phyloP scores from a whole-genome alignment of 352 stramenopile species.

The Pythium phragmiticola region DNA sequence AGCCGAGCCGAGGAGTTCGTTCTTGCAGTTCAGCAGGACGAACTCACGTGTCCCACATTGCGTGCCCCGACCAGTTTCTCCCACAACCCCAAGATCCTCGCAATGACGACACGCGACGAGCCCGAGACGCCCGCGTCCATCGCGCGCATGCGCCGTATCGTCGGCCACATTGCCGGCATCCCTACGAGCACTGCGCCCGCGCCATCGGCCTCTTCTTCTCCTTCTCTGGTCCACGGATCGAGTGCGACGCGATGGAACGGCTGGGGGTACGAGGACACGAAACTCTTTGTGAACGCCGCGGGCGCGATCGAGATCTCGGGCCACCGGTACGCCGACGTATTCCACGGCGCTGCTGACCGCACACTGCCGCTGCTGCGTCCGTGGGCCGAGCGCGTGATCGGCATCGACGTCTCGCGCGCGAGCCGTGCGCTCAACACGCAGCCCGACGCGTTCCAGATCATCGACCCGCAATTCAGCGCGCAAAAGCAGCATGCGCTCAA shows the following conservation, averaged over 20 bases:
- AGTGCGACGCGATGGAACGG: constrained; percentile 65
- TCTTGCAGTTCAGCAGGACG: too few species aligned
- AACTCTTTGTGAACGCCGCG: constrained; percentile 58
- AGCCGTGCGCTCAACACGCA: constrained; percentile 36
- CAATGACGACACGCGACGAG: constrained; percentile 8
- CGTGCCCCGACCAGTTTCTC: background rate
- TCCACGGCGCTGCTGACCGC: constrained; percentile 39
- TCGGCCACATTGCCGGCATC: constrained; percentile 36
- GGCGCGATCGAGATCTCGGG: constrained; percentile 62
- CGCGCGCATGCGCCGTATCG: constrained; percentile 51
- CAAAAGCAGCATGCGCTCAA: constrained; percentile 28
- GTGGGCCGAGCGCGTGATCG: constrained; percentile 59
- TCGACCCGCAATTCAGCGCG: constrained; percentile 15
- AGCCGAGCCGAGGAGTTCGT: background rate
- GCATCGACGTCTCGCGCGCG: constrained; percentile 40
- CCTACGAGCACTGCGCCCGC: background rate
- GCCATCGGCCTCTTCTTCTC: constrained; percentile 2
- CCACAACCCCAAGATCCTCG: background rate
- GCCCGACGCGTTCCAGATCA: constrained; percentile 33
- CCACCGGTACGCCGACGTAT: constrained; percentile 61
- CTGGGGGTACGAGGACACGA: constrained; percentile 72
- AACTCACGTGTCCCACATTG: background rate
- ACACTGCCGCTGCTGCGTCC: constrained; percentile 49
- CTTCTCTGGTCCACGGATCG: constrained; percentile 8
- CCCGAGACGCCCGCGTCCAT: constrained; percentile 30